phyloP scores from a whole-genome alignment of 345 rosid species.

The Citrus trifoliata region DNA sequence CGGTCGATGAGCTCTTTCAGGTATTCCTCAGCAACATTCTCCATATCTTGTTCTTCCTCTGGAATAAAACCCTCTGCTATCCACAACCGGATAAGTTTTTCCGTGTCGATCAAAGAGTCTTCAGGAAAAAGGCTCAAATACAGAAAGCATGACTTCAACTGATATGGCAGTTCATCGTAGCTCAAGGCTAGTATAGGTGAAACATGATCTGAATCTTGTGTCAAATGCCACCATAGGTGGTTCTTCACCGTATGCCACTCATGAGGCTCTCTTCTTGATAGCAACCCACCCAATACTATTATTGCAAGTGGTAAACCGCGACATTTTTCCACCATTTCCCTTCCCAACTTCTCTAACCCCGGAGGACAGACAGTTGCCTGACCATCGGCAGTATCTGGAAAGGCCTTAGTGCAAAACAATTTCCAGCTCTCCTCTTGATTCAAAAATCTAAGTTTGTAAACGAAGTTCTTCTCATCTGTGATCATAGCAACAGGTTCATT shows the following conservation, averaged over 20 bases:
- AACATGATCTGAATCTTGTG: conserved; percentile 19
- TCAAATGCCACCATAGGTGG: not conserved
- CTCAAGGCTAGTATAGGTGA: conserved; percentile 27
- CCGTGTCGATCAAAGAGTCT: conserved; percentile 14
- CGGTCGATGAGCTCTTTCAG: conserved; percentile 26
- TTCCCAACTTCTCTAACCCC: conserved; percentile 21
- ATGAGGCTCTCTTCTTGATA: conserved; percentile 17
- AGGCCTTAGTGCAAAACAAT: conserved; percentile 22
- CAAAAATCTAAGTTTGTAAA: conserved; percentile 14
- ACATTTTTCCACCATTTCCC: conserved; percentile 25
- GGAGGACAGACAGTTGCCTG: conserved; percentile 9
- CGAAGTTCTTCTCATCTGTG: conserved; percentile 14
- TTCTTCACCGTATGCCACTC: conserved; percentile 1
- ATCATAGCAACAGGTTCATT: conserved; percentile 18
- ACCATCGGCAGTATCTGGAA: not conserved
- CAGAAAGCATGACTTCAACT: conserved; percentile 32
- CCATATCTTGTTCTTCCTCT: conserved; percentile 18
- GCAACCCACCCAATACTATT: conserved; percentile 28
- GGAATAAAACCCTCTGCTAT: conserved; percentile 26
- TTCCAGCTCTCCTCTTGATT: conserved; percentile 22
- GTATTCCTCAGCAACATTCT: conserved; percentile 27
- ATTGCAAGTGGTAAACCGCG: conserved; percentile 31
- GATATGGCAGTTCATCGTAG: conserved; percentile 24
- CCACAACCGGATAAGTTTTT: conserved; percentile 26
- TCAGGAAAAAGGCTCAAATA: conserved; percentile 27